Conservation (phyloP, 2,329 filamentous ascomycete species). For the Aspergillus neoniger region DNA sequence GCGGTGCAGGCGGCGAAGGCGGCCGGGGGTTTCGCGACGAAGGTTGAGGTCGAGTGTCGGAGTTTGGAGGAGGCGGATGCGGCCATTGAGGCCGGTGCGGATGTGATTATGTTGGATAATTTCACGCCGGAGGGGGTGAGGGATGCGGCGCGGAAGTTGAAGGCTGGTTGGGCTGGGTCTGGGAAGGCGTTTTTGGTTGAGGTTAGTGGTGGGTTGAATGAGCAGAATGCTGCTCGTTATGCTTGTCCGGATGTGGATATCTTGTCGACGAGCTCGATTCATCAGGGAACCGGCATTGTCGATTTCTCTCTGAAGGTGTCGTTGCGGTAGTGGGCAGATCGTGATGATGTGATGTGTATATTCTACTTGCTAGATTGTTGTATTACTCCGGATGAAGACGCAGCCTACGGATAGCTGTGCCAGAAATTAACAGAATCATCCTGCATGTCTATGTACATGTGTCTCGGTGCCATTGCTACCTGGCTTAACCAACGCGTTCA, state of each 20-base stretch:
- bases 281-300: conserved; percentile 90
- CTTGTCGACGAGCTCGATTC: conserved; percentile 92
- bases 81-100: conserved; percentile 85
- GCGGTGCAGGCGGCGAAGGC: conserved; percentile 82
- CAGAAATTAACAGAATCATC: not conserved
- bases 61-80: conserved; percentile 85
- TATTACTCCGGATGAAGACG: not conserved
- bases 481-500: not conserved
- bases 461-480: not conserved
- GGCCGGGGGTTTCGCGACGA: conserved; percentile 84
- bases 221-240: conserved; percentile 80
- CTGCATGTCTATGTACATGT: conserved; percentile 5
- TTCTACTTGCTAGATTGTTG: conserved; percentile 7
- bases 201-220: conserved; percentile 85
- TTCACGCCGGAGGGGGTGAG: conserved; percentile 80
- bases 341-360: conserved; percentile 10
- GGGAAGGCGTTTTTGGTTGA: conserved; percentile 78
- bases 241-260: conserved; percentile 81
- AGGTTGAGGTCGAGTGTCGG: conserved; percentile 95
- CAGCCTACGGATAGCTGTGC: not conserved
- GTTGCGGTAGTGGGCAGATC: conserved; percentile 27
- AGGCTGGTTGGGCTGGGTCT: conserved; percentile 73
- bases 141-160: conserved; percentile 71
- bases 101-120: conserved; percentile 97
- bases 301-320: conserved; percentile 94